Evolutionary conservation across 192 early-diverging fungal species (phyloP).

Genomic region (Coemansia umbellata): DNA sequence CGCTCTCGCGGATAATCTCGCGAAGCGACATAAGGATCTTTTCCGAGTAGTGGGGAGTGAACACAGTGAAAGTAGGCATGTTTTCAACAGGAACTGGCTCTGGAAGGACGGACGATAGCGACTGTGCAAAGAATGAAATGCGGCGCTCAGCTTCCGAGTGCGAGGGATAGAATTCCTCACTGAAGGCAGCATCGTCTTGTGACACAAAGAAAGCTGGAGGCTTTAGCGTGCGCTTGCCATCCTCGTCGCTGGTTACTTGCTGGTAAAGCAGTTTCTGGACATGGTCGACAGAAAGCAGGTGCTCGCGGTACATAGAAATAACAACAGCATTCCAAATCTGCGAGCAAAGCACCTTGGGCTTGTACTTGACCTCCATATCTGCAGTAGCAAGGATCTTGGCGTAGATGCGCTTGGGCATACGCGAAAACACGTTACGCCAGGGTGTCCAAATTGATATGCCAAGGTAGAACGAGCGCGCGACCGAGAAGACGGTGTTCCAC

Average conservation of each 20-base stretch:
- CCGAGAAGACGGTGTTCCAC: slow-evolving; percentile 79
- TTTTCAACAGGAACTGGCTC: slow-evolving; percentile 74
- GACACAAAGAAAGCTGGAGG: slow-evolving; percentile 73
- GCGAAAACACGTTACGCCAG: slow-evolving; percentile 75
- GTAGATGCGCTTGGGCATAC: slow-evolving; percentile 76
- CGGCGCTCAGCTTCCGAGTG: slow-evolving; percentile 79
- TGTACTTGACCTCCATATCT: slow-evolving; percentile 73
- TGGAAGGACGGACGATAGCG: slow-evolving; percentile 74
- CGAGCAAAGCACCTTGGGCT: slow-evolving; percentile 73
- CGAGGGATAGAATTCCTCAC: slow-evolving; percentile 67
- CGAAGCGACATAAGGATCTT: slow-evolving; percentile 77
- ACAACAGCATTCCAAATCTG: slow-evolving; percentile 85
- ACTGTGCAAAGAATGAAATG: slow-evolving; percentile 83
- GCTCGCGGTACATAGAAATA: slow-evolving; percentile 79
- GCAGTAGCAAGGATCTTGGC: slow-evolving; percentile 67
- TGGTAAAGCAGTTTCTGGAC: slow-evolving; percentile 72
- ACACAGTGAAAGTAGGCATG: slow-evolving; percentile 82
- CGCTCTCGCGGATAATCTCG: slow-evolving; percentile 81
- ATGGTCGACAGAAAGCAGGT: slow-evolving; percentile 70
- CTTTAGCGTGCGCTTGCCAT: slow-evolving; percentile 64
- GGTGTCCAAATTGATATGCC: slow-evolving; percentile 81
- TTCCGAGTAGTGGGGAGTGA: slow-evolving; percentile 82
- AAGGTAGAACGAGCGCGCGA: slow-evolving; percentile 68
- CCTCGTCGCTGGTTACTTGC: slow-evolving; percentile 62
- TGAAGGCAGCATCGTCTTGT: slow-evolving; percentile 70